Evolutionary conservation across 2,329 filamentous ascomycete species (phyloP).

Genomic region (Ophiostoma sp.): DNA sequence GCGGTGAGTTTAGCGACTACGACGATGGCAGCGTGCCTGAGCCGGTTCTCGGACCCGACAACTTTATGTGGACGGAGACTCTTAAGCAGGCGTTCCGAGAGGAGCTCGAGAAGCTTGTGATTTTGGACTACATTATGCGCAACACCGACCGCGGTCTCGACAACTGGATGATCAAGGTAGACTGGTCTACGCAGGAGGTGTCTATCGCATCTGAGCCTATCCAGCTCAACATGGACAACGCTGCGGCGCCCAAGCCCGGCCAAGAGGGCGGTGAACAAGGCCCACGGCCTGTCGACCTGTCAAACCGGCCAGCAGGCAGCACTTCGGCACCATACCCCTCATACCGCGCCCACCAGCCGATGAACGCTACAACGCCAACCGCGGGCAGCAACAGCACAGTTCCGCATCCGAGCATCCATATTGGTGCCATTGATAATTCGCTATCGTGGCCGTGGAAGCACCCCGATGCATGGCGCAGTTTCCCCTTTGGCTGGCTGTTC

Average conservation of each 20-base stretch:
- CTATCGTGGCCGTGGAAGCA: slow-evolving; percentile 99
- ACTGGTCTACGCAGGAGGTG: slow-evolving; percentile 75
- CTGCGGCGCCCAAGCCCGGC: slow-evolving; percentile 34
- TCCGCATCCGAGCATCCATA: slow-evolving; percentile 58
- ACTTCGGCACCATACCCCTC: slow-evolving; percentile 57
- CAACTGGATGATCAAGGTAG: slow-evolving; percentile 99
- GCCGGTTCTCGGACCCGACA: slow-evolving; percentile 41
- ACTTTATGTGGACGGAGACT: slow-evolving; percentile 79
- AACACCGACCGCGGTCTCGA: slow-evolving; percentile 95
- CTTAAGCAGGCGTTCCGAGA: slow-evolving; percentile 91
- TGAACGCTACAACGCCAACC: slow-evolving; percentile 62
- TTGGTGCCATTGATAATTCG: slow-evolving; percentile 97
- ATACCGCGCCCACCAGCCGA: slow-evolving; percentile 75
- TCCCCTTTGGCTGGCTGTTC: slow-evolving; percentile 98
- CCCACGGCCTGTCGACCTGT: slow-evolving; percentile 57
- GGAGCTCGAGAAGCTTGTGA: slow-evolving; percentile 93
- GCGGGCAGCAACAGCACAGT: slow-evolving; percentile 35
- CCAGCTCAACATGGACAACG: slow-evolving; percentile 58
- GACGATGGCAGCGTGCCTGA: slow-evolving; percentile 26
- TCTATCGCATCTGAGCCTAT: slow-evolving; percentile 79
- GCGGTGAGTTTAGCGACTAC: slow-evolving; percentile 16
- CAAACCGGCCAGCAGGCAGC: slow-evolving; percentile 39
- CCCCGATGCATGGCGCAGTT: slow-evolving; percentile 84
- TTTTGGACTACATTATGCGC: slow-evolving; percentile 97
- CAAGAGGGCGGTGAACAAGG: slow-evolving; percentile 38